A percentile compares a stretch with the other conserved stretches of the same genome.
Evolutionary conservation across 192 early-diverging fungal species (phyloP).

Genomic region (Coemansia umbellata): DNA sequence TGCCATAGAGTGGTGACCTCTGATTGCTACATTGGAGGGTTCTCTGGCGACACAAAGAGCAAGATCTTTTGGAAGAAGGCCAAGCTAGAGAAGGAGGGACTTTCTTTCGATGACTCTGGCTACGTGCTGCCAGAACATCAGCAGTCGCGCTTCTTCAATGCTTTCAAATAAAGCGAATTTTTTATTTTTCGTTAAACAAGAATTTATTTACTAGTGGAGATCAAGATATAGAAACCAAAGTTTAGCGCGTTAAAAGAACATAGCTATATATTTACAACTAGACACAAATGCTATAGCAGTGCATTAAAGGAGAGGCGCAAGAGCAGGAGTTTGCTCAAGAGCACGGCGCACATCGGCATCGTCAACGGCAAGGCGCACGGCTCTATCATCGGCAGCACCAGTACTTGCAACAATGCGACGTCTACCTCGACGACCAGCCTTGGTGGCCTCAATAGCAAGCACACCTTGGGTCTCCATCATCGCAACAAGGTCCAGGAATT

Average conservation of each 20-base stretch:
- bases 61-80: slow-evolving; percentile 64
- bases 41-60: slow-evolving; percentile 59
- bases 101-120: slow-evolving; percentile 57
- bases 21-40: slow-evolving; percentile 65
- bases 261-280: too few relatives aligned
- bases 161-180: slow-evolving; percentile 38
- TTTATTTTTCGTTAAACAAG: neutral
- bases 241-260: too few relatives aligned
- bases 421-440: slow-evolving; percentile 26
- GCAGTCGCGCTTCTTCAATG: slow-evolving; percentile 50
- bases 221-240: too few relatives aligned
- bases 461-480: slow-evolving; percentile 73
- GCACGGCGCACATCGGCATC: slow-evolving; percentile 40
- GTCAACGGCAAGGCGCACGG: slow-evolving; percentile 39
- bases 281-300: neutral
- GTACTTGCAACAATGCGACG: slow-evolving; percentile 25
- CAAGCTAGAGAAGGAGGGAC: slow-evolving; percentile 62
- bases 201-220: too few relatives aligned
- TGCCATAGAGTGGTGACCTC: slow-evolving; percentile 68
- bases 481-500: slow-evolving; percentile 69
- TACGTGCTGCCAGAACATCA: slow-evolving; percentile 39
- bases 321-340: slow-evolving; percentile 23
- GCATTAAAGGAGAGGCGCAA: slow-evolving; percentile 25
- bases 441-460: slow-evolving; percentile 36
- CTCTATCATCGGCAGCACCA: slow-evolving; percentile 43